These are phyloP conservation scores for Diaporthe vexans DNA, from an alignment of 2,329 filamentous ascomycete species.

Conservation along the genomic window DNA sequence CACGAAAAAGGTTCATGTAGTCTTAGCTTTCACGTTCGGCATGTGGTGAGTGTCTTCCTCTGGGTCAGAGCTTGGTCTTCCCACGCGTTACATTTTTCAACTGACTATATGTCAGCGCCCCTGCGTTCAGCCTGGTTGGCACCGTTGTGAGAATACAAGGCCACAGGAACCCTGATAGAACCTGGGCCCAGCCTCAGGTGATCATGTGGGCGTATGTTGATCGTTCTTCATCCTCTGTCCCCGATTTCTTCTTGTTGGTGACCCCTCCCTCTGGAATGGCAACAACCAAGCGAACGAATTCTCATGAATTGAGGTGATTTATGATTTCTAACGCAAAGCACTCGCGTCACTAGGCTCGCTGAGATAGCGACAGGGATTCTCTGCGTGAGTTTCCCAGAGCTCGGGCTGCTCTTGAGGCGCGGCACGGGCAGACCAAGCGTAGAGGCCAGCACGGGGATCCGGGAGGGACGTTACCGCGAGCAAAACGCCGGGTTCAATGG, in stretches of 20 bases:
- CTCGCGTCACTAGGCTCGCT: too few species aligned
- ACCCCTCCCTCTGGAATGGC: neutral
- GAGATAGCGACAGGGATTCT: too few species aligned
- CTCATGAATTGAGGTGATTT: too few species aligned
- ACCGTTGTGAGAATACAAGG: constrained; percentile 7
- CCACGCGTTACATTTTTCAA: neutral
- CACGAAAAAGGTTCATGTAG: neutral
- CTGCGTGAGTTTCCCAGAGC: too few species aligned
- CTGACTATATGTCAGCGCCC: constrained; percentile 3
- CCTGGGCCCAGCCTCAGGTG: constrained; percentile 25
- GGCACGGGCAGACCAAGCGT: neutral
- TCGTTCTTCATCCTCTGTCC: neutral
- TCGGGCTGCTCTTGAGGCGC: too few species aligned
- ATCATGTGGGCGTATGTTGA: constrained; percentile 30
- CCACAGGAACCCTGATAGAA: constrained; percentile 15
- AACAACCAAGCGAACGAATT: neutral
- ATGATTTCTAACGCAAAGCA: neutral
- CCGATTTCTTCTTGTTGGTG: neutral
- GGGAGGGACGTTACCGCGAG: constrained; percentile 12
- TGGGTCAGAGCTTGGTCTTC: neutral
- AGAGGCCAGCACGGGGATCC: constrained; percentile 6
- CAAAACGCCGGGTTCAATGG: constrained; percentile 8
- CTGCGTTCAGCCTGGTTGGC: constrained; percentile 17
- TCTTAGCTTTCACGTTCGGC: constrained; percentile 14
- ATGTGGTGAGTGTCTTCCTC: neutral